These are phyloP conservation scores for Claviceps fusiformis DNA, from an alignment of 2,329 filamentous ascomycete genomes.

Conservation along the genomic window DNA sequence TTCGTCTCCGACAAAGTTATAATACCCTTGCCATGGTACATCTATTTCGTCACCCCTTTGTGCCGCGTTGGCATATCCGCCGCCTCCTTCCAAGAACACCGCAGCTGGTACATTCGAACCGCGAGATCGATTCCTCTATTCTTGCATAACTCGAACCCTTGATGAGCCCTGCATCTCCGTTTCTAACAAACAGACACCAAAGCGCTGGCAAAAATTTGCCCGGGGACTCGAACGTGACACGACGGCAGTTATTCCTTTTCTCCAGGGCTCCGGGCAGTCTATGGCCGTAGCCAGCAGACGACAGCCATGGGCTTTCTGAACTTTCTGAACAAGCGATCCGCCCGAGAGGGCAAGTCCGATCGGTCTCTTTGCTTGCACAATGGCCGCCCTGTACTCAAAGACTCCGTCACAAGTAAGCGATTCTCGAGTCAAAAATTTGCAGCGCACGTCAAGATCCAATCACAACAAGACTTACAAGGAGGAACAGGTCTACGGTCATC, in stretches of 20 bases:
- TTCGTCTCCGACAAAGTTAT: background rate
- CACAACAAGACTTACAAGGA: background rate
- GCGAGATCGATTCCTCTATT: background rate
- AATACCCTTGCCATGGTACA: conserved; percentile 1
- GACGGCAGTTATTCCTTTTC: background rate
- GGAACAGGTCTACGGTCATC: background rate
- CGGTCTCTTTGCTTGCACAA: background rate
- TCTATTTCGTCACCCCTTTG: conserved; percentile 1
- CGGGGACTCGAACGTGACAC: background rate
- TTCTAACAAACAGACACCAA: too few species aligned
- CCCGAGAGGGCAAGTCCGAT: background rate
- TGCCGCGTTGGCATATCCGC: background rate
- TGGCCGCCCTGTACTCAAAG: background rate
- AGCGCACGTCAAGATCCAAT: background rate
- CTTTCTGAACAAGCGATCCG: conserved; percentile 2
- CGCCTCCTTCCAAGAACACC: background rate
- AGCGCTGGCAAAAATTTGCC: background rate
- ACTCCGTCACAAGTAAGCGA: conserved; percentile 1
- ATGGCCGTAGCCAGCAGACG: background rate
- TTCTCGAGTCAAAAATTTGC: background rate
- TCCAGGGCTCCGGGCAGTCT: background rate
- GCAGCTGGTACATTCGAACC: background rate
- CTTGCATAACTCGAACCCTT: background rate
- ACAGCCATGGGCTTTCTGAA: conserved; percentile 4
- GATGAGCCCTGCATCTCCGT: background rate